Conservation (phyloP, 352 stramenopile genomes). For the Aphanomyces stellatus region DNA sequence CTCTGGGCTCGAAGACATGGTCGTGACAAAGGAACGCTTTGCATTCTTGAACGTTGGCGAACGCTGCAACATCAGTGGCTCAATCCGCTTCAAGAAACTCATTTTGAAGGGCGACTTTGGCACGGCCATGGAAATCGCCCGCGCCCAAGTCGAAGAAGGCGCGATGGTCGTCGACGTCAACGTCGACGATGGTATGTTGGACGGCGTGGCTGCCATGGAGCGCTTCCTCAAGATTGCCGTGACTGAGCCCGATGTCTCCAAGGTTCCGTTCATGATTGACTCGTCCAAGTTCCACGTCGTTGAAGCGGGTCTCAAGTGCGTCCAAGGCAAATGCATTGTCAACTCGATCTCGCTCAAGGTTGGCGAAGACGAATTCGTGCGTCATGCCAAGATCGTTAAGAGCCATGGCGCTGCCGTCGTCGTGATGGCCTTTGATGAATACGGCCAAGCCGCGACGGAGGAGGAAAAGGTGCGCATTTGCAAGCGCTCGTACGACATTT, state of each 20-base stretch:
- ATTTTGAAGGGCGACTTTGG: constrained; percentile 94
- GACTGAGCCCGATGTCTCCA: constrained; percentile 92
- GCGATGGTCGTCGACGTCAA: constrained; percentile 98
- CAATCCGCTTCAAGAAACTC: constrained; percentile 93
- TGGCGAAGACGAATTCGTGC: constrained; percentile 92
- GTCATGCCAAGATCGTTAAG: constrained; percentile 92
- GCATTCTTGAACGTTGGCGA: constrained; percentile 96
- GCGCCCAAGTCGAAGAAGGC: constrained; percentile 94
- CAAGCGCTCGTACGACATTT: constrained; percentile 97
- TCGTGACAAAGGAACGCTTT: constrained; percentile 91
- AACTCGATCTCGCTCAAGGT: constrained; percentile 98
- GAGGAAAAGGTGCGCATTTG: constrained; percentile 96
- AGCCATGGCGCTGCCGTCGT: constrained; percentile 93
- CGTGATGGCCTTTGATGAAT: constrained; percentile 97
- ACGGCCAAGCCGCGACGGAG: constrained; percentile 92
- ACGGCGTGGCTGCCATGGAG: constrained; percentile 93
- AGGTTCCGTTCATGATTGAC: constrained; percentile 97
- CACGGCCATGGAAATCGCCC: constrained; percentile 94
- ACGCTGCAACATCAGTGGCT: constrained; percentile 94
- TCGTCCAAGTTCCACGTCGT: constrained; percentile 98
- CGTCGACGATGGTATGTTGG: constrained; percentile 96
- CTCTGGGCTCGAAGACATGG: constrained; percentile 91
- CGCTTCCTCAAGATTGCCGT: constrained; percentile 97
- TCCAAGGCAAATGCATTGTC: constrained; percentile 95
- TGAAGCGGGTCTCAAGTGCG: constrained; percentile 95